phyloP scores from a whole-genome alignment of 371 early-diverging fungal species.

The Mucor lusitanicus region DNA sequence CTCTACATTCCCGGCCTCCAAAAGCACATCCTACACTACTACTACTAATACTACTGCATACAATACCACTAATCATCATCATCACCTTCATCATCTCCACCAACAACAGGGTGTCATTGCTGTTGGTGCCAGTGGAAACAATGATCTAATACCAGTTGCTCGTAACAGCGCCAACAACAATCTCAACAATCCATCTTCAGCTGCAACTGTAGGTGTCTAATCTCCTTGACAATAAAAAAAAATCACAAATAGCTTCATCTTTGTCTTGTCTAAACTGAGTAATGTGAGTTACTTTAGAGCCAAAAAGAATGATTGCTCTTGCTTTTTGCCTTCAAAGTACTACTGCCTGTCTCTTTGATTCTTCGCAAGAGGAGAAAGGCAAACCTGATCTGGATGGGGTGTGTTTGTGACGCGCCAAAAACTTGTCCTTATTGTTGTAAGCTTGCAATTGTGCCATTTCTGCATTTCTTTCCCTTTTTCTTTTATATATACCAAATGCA shows the following conservation, averaged over 20 bases:
- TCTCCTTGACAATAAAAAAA: not conserved
- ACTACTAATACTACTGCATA: not conserved
- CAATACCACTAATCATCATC: conserved; percentile 3
- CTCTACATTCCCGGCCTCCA: conserved; percentile 2
- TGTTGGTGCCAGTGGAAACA: not conserved
- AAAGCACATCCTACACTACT: conserved; percentile 6
- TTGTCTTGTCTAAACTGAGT: no score
- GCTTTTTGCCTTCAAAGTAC: no score
- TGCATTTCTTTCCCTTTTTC: not conserved
- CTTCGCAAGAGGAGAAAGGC: no score
- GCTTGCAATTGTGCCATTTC: not conserved
- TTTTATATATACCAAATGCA: not conserved
- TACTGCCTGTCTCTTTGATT: no score
- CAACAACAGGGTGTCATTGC: not conserved
- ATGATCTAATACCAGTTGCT: not conserved
- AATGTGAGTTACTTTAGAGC: not conserved
- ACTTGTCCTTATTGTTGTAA: not conserved
- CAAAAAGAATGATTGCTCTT: no score
- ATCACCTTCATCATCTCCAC: conserved; percentile 9
- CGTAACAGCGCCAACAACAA: not conserved
- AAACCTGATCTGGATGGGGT: not conserved
- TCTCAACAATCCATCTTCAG: conserved; percentile 4
- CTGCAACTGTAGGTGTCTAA: conserved; percentile 8
- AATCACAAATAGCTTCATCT: not conserved
- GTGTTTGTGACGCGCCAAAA: not conserved